Evolutionary conservation across 2,329 filamentous ascomycete genomes (phyloP), one percentile per base, ranked within the genome.

Genomic region (Ploettnerulaceae sp.): DNA sequence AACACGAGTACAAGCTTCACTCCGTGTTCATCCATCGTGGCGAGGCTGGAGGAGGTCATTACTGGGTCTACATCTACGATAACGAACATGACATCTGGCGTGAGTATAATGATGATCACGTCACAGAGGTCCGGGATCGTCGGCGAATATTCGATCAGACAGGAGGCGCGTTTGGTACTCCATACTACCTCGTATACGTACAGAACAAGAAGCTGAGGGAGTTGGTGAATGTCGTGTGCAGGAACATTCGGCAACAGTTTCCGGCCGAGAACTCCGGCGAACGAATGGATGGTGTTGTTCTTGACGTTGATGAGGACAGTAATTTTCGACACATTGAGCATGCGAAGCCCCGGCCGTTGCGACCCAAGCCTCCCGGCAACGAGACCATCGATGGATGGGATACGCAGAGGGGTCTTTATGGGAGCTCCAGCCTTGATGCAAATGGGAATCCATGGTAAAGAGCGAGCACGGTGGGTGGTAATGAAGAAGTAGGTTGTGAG

Each of bases 1-100:
- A 79, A 20, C 71, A 87, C 36, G 78, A 83, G 8, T 98, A 97
- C 64, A 81, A 81, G 11, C 77, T 98, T 4, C 90, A 96, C 57
- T 88, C 91, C 0, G 86, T 96, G 24, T 95, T 98, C 61, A 91
- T 95, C 59, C 93, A 98, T 64, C 82, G 85, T 15, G 87, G 87
- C 24, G 74, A 57, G 21, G 75, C 83, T 31, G 76, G 74, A 34
- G 83, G 83, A 35, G 93, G 93, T 0, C 93, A 98, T 66, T 98
- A 97, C 69, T 96, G 89, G 84, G 89, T 96, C 34, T 96, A 90
- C 35, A 76, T 98, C 54, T 86, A 82, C 29, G 49, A 51, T 20
- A 45, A 45, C 22, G 49, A 51, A 54, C 77, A 80, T 36, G 70
- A 81, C 26, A 72, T 90, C 15, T 98, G 93, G 90, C 83, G 89